Evolutionary conservation across 164 flowering plant genomes (phyloP).

Genomic region (Tinospora cordifolia): DNA sequence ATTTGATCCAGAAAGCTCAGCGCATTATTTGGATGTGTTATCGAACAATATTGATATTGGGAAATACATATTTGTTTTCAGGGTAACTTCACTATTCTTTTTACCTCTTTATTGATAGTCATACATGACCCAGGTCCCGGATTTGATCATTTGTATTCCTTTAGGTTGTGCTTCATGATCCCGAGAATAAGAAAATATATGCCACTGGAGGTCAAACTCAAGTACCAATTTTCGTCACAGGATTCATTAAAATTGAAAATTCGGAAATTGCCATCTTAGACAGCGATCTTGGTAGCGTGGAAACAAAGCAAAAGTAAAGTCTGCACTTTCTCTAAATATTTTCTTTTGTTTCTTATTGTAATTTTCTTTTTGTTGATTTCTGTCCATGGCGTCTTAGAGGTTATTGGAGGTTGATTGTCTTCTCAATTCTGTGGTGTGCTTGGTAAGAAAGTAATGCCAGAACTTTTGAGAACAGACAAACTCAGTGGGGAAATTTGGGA

Average conservation of each 20-base stretch:
- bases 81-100: constrained; percentile 40
- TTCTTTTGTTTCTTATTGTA: not conserved
- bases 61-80: constrained; percentile 55
- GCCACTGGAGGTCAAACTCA: constrained; percentile 59
- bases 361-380: too few relatives aligned
- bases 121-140: constrained; percentile 9
- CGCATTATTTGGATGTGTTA: constrained; percentile 52
- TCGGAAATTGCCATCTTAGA: constrained; percentile 73
- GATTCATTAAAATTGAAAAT: constrained; percentile 49
- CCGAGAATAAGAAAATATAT: constrained; percentile 52
- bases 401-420: too few relatives aligned
- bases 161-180: constrained; percentile 61
- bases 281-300: constrained; percentile 72
- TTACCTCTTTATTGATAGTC: not conserved
- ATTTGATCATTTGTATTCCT: constrained; percentile 5
- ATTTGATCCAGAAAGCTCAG: constrained; percentile 39
- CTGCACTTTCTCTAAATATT: not conserved
- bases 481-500: too few relatives aligned
- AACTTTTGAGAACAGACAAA: too few relatives aligned
- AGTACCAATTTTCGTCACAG: constrained; percentile 54
- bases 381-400: too few relatives aligned
- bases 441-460: too few relatives aligned
- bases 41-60: constrained; percentile 71
- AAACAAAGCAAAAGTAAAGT: constrained; percentile 55
- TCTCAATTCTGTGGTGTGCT: too few relatives aligned